Conservation (phyloP, 768 basidiomycete species). For the Pholiota molesta region DNA sequence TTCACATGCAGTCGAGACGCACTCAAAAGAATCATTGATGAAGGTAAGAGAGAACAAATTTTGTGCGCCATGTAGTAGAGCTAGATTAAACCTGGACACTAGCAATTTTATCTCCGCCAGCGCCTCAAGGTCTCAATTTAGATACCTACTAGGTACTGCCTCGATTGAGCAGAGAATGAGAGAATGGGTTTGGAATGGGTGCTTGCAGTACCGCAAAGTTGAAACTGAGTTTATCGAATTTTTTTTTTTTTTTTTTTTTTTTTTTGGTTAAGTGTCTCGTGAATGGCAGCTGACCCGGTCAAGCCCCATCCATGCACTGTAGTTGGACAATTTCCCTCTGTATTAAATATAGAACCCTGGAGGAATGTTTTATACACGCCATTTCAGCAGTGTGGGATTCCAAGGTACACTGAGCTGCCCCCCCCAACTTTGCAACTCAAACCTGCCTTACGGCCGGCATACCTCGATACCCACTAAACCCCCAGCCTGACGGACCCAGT, state of each 20-base stretch:
- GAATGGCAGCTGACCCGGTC: background rate
- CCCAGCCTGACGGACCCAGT: conserved; percentile 2
- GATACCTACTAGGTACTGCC: too few species aligned
- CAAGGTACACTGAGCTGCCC: background rate
- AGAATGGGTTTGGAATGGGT: too few species aligned
- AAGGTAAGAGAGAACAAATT: too few species aligned
- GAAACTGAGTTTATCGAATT: too few species aligned
- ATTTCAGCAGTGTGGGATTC: conserved; percentile 3
- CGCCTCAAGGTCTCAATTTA: too few species aligned
- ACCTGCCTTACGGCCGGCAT: background rate
- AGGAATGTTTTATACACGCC: conserved; percentile 8
- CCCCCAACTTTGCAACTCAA: background rate
- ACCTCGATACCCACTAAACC: conserved; percentile 14
- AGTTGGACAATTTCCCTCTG: background rate
- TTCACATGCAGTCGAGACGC: too few species aligned
- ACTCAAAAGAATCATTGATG: too few species aligned
- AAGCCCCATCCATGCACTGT: background rate
- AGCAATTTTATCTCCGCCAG: too few species aligned
- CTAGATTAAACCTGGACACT: too few species aligned
- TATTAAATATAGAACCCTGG: background rate
- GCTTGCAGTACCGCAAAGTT: too few species aligned
- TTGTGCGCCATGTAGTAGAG: too few species aligned
- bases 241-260: background rate
- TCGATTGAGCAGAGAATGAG: too few species aligned
- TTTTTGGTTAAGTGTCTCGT: background rate